Evolutionary conservation across 345 rosid genomes (phyloP).

Genomic region (Rhodamnia argentea): DNA sequence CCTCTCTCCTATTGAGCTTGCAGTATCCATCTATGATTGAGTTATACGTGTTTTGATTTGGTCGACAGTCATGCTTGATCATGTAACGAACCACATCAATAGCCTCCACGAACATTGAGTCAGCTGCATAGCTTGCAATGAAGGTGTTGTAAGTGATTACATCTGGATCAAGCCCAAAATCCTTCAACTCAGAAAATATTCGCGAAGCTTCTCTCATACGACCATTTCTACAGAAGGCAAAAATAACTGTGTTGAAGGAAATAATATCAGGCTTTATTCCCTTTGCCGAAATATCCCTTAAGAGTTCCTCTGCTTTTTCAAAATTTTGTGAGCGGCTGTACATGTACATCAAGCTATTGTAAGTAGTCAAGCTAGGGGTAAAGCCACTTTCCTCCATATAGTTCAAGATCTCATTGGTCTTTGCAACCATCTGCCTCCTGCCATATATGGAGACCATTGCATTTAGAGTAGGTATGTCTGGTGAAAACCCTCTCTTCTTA

Average conservation of each 20-base stretch:
- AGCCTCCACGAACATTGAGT: conserved; percentile 81
- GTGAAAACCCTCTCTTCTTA: conserved; percentile 56
- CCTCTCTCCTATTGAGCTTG: conserved; percentile 47
- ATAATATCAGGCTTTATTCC: conserved; percentile 83
- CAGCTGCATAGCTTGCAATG: conserved; percentile 77
- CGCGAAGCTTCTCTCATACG: conserved; percentile 83
- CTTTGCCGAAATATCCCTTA: conserved; percentile 53
- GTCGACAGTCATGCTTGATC: conserved; percentile 68
- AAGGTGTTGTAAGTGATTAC: conserved; percentile 85
- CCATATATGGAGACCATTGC: conserved; percentile 90
- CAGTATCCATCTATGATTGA: conserved; percentile 83
- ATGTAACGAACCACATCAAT: conserved; percentile 59
- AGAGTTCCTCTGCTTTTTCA: conserved; percentile 53
- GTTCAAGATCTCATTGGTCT: conserved; percentile 61
- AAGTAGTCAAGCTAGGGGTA: conserved; percentile 70
- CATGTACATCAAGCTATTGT: conserved; percentile 89
- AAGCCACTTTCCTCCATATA: conserved; percentile 76
- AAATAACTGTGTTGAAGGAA: conserved; percentile 85
- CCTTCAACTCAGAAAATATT: conserved; percentile 62
- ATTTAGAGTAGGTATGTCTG: conserved; percentile 66
- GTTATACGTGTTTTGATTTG: conserved; percentile 70
- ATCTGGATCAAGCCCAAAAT: conserved; percentile 62
- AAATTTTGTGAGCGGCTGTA: conserved; percentile 69
- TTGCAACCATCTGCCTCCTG: conserved; percentile 66
- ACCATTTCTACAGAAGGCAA: conserved; percentile 80